Percentiles rank a stretch among this genome's conserved stretches.
phyloP scores from a whole-genome alignment of 1,139 yeast species.

The Sugiyamaella sp. region DNA sequence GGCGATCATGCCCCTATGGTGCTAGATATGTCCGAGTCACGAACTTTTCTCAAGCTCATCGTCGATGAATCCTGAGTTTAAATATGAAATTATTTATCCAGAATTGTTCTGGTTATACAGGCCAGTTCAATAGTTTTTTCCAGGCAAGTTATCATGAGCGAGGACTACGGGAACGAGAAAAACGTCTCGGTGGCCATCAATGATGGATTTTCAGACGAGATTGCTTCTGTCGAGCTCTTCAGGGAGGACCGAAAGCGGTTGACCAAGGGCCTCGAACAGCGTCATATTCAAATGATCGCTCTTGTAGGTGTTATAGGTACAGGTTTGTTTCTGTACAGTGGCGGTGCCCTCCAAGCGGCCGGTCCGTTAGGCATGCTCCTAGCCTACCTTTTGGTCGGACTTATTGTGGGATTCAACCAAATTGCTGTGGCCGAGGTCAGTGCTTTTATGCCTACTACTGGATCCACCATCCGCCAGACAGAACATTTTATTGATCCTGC shows the following conservation, averaged over 20 bases:
- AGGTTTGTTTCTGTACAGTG: slow-evolving; percentile 76
- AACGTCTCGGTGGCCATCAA: neutral
- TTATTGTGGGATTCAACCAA: slow-evolving; percentile 72
- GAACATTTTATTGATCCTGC: slow-evolving; percentile 71
- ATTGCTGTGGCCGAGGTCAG: slow-evolving; percentile 89
- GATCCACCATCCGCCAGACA: slow-evolving; percentile 75
- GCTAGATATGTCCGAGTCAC: neutral
- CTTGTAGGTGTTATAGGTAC: slow-evolving; percentile 87
- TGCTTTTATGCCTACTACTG: slow-evolving; percentile 77
- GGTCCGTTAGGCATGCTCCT: slow-evolving; percentile 84
- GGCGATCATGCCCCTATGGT: neutral
- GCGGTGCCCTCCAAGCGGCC: slow-evolving; percentile 64
- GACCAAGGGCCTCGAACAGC: slow-evolving; percentile 42
- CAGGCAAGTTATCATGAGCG: neutral
- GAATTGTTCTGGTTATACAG: neutral
- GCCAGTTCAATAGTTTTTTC: neutral
- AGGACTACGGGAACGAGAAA: slow-evolving; percentile 2
- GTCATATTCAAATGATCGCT: slow-evolving; percentile 71
- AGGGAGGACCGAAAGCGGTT: neutral
- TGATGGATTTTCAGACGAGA: neutral
- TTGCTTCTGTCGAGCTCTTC: neutral
- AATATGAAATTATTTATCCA: neutral
- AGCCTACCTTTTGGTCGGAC: slow-evolving; percentile 65
- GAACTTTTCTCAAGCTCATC: neutral
- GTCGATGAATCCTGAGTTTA: neutral